A percentile compares a stretch with the other conserved stretches of the same genome.
These are phyloP conservation scores for Fusarium mangiferae DNA, from an alignment of 2,329 filamentous ascomycete species.

Conservation along the genomic window DNA sequence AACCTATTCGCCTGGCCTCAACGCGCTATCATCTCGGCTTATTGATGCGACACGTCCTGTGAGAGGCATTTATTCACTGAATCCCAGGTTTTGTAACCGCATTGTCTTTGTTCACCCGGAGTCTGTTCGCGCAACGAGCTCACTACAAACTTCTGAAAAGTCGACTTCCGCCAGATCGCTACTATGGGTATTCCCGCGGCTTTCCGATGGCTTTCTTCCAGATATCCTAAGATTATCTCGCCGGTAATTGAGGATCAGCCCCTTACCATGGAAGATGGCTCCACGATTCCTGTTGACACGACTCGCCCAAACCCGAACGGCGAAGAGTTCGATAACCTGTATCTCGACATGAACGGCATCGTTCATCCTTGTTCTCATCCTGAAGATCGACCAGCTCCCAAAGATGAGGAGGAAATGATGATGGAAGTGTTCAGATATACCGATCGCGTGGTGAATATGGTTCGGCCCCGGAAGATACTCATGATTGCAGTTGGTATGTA, in stretches of 20 bases:
- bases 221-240: slow-evolving; percentile 97
- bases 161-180: slow-evolving; percentile 11
- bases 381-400: slow-evolving; percentile 89
- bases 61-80: not conserved
- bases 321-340: slow-evolving; percentile 97
- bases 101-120: not conserved
- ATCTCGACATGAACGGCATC: slow-evolving; percentile 99
- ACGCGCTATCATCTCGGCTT: not conserved
- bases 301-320: slow-evolving; percentile 92
- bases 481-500: slow-evolving; percentile 93
- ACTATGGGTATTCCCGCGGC: slow-evolving; percentile 93
- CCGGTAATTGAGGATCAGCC: slow-evolving; percentile 88
- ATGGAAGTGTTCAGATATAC: slow-evolving; percentile 97
- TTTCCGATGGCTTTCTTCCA: slow-evolving; percentile 96
- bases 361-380: slow-evolving; percentile 99
- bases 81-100: slow-evolving; percentile 7
- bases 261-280: slow-evolving; percentile 81
- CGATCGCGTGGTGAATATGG: slow-evolving; percentile 99
- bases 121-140: slow-evolving; percentile 9
- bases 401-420: slow-evolving; percentile 99
- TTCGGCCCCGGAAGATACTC: slow-evolving; percentile 91
- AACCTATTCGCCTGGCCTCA: not conserved
- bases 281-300: slow-evolving; percentile 84
- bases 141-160: slow-evolving; percentile 2
- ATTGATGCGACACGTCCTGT: slow-evolving; percentile 12